A percentile compares a stretch with the other conserved stretches of the same genome.
phyloP scores from a whole-genome alignment of 495 filamentous ascomycete species.

The Aspergillus haitiensis region DNA sequence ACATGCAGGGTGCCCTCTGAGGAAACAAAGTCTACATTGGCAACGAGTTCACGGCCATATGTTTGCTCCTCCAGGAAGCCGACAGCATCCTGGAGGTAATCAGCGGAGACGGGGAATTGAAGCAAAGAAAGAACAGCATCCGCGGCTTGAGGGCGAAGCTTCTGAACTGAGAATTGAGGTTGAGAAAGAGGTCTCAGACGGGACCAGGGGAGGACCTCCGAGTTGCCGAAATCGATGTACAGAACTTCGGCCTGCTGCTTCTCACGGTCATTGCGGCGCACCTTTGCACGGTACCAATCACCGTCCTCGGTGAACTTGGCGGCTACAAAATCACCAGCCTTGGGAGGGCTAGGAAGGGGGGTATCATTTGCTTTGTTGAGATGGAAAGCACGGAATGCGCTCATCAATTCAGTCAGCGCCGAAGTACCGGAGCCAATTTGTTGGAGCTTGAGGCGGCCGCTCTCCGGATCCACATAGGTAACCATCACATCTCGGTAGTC shows the following conservation, averaged over 20 bases:
- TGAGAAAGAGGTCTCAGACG: conserved; percentile 74
- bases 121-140: conserved; percentile 87
- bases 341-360: conserved; percentile 72
- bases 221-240: conserved; percentile 97
- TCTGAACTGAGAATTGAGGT: conserved; percentile 72
- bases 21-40: conserved; percentile 80
- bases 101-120: conserved; percentile 73
- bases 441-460: conserved; percentile 80
- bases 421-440: conserved; percentile 78
- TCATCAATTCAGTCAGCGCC: conserved; percentile 82
- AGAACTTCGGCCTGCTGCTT: conserved; percentile 84
- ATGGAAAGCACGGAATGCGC: conserved; percentile 83
- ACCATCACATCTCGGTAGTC: conserved; percentile 93
- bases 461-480: conserved; percentile 77
- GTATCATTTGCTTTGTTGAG: conserved; percentile 69
- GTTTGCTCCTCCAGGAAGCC: conserved; percentile 67
- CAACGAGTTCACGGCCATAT: conserved; percentile 71
- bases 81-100: conserved; percentile 80
- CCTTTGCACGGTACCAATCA: conserved; percentile 90
- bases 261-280: conserved; percentile 88
- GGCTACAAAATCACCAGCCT: conserved; percentile 86
- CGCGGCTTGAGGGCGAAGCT: conserved; percentile 79
- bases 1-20: conserved; percentile 77
- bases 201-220: conserved; percentile 80
- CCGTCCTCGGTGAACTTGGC: conserved; percentile 84